A percentile compares a stretch with the other conserved stretches of the same genome.
These are phyloP conservation scores for Salvia splendens DNA, from an alignment of 257 asterid genomes.

Conservation along the genomic window DNA sequence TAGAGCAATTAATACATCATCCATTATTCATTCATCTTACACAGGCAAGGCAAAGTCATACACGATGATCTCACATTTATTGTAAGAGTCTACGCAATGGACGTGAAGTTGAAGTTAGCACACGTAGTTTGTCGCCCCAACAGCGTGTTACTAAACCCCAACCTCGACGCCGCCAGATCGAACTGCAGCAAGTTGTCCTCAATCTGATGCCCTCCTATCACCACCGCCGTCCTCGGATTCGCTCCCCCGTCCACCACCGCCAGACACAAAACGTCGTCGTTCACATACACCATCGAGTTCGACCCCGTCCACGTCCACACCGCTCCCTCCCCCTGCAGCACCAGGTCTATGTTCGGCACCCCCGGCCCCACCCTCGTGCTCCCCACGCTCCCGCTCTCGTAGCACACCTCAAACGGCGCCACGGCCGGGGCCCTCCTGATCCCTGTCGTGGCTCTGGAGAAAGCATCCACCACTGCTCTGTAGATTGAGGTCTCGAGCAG, in stretches of 20 bases:
- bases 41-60: background rate
- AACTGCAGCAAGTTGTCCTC: slow-evolving; percentile 60
- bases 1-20: too few species aligned
- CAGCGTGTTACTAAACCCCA: slow-evolving; percentile 56
- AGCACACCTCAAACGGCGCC: slow-evolving; percentile 64
- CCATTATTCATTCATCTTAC: too few species aligned
- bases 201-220: slow-evolving; percentile 58
- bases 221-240: slow-evolving; percentile 55
- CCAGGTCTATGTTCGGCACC: slow-evolving; percentile 54
- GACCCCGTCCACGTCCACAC: slow-evolving; percentile 62
- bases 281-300: slow-evolving; percentile 58
- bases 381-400: slow-evolving; percentile 35
- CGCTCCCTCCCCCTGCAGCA: slow-evolving; percentile 48
- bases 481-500: slow-evolving; percentile 54
- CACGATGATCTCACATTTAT: background rate
- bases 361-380: slow-evolving; percentile 56
- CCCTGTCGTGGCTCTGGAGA: slow-evolving; percentile 40
- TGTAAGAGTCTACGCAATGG: slow-evolving; percentile 31
- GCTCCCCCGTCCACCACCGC: slow-evolving; percentile 60
- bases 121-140: slow-evolving; percentile 54
- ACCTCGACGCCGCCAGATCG: slow-evolving; percentile 58
- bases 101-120: slow-evolving; percentile 73
- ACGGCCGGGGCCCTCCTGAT: slow-evolving; percentile 44
- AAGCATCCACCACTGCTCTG: slow-evolving; percentile 41
- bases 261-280: slow-evolving; percentile 44